These are phyloP conservation scores for Epithele typhae DNA, from an alignment of 768 basidiomycete species.

Conservation along the genomic window DNA sequence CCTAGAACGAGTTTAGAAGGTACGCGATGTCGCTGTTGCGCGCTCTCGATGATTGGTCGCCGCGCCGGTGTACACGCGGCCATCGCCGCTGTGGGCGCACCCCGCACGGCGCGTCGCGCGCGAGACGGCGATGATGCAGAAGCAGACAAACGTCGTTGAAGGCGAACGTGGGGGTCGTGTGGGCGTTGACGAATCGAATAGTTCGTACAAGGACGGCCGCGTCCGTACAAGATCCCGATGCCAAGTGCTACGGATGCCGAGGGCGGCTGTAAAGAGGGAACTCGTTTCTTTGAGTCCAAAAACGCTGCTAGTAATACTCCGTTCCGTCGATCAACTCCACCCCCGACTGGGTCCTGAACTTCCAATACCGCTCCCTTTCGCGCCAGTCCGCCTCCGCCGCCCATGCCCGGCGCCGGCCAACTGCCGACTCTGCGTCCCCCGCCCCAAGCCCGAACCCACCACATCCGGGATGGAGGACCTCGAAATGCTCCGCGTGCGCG, in stretches of 20 bases:
- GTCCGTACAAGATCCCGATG: constrained; percentile 35
- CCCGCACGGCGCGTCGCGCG: constrained; percentile 18
- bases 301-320: too few species aligned
- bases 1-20: constrained; percentile 39
- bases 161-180: constrained; percentile 36
- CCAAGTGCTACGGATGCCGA: constrained; percentile 37
- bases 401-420: too few species aligned
- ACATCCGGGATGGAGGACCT: too few species aligned
- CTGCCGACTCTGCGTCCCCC: too few species aligned
- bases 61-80: constrained; percentile 34
- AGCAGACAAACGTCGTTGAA: constrained; percentile 40
- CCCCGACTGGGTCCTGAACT: too few species aligned
- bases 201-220: constrained; percentile 35
- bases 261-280: too few species aligned
- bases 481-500: too few species aligned
- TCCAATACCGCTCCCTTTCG: too few species aligned
- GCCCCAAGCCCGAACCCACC: too few species aligned
- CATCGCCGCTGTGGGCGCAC: constrained; percentile 18
- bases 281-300: too few species aligned
- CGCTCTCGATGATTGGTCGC: constrained; percentile 37
- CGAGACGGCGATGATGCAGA: constrained; percentile 32
- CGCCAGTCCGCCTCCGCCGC: too few species aligned
- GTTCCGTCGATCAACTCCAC: too few species aligned
- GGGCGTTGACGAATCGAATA: constrained; percentile 40
- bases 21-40: constrained; percentile 32